Evolutionary conservation across 2,329 filamentous ascomycete species (phyloP).

Genomic region (Aspergillus fructus): DNA sequence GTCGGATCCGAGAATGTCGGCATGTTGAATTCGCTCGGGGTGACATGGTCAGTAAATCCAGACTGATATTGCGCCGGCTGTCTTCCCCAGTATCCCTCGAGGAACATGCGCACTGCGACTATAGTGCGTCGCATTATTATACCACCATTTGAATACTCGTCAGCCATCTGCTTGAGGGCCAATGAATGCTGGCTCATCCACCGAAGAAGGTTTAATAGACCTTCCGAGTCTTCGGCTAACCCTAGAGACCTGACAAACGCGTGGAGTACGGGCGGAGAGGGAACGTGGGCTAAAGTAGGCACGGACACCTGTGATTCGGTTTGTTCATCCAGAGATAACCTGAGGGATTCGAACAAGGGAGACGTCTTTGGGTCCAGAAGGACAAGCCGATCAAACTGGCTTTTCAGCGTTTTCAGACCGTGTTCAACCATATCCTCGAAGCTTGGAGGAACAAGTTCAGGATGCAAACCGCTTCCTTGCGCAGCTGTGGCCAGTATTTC

Average conservation of each 20-base stretch:
- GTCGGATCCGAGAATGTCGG: constrained; percentile 27
- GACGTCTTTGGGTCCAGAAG: constrained; percentile 26
- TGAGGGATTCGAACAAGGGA: constrained; percentile 22
- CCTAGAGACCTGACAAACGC: constrained; percentile 44
- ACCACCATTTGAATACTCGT: constrained; percentile 37
- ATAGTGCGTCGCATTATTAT: constrained; percentile 41
- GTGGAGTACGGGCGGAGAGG: constrained; percentile 41
- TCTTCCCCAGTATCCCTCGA: constrained; percentile 36
- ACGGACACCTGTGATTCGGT: constrained; percentile 21
- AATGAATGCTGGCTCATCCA: constrained; percentile 41
- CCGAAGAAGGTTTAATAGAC: constrained; percentile 39
- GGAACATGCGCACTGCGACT: constrained; percentile 40
- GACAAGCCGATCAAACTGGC: constrained; percentile 36
- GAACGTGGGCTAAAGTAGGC: constrained; percentile 35
- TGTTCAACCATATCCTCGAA: constrained; percentile 32
- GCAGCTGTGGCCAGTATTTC: constrained; percentile 23
- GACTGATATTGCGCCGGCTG: not conserved
- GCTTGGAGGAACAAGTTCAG: constrained; percentile 1
- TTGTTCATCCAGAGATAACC: constrained; percentile 8
- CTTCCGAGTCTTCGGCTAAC: constrained; percentile 38
- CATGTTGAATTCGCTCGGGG: constrained; percentile 1
- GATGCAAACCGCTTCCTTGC: constrained; percentile 9
- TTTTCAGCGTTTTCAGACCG: constrained; percentile 34
- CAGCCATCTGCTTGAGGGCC: constrained; percentile 34
- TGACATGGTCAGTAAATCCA: not conserved